These are phyloP conservation scores for Phoma sp. DNA, from an alignment of 2,329 filamentous ascomycete species.

Conservation along the genomic window DNA sequence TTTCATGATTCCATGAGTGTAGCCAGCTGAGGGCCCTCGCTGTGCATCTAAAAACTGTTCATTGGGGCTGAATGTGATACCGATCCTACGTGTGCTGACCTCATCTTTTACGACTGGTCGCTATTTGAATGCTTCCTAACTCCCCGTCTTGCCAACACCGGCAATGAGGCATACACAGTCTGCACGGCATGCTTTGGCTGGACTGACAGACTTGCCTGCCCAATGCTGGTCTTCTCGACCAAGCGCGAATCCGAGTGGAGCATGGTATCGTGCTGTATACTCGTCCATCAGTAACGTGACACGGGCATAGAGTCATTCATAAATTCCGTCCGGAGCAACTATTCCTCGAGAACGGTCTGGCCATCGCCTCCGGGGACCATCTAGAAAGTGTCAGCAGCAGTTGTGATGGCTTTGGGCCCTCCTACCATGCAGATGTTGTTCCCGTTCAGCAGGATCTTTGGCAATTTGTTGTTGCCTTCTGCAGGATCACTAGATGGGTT, in stretches of 20 bases:
- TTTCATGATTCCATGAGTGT: background rate
- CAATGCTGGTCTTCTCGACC: background rate
- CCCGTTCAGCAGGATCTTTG: slow-evolving; percentile 94
- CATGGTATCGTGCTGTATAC: background rate
- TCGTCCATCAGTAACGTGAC: background rate
- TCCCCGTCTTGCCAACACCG: background rate
- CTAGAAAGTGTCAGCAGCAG: slow-evolving; percentile 23
- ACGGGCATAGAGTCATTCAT: background rate
- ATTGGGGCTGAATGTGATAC: background rate
- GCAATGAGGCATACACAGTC: background rate
- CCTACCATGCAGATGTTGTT: slow-evolving; percentile 99
- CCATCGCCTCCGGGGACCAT: slow-evolving; percentile 47
- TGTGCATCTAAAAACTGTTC: background rate
- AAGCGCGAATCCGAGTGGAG: background rate
- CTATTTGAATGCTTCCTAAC: background rate
- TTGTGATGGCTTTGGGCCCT: background rate
- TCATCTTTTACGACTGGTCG: background rate
- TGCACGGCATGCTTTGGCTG: background rate
- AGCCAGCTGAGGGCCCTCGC: background rate
- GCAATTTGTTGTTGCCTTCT: slow-evolving; percentile 83
- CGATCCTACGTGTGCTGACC: background rate
- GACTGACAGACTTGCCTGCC: background rate
- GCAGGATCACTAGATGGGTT: slow-evolving; percentile 73
- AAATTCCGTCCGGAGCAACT: slow-evolving; percentile 1
- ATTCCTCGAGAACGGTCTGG: slow-evolving; percentile 34